phyloP scores from a whole-genome alignment of 208 protist species.

The Phytomonas sp. region DNA sequence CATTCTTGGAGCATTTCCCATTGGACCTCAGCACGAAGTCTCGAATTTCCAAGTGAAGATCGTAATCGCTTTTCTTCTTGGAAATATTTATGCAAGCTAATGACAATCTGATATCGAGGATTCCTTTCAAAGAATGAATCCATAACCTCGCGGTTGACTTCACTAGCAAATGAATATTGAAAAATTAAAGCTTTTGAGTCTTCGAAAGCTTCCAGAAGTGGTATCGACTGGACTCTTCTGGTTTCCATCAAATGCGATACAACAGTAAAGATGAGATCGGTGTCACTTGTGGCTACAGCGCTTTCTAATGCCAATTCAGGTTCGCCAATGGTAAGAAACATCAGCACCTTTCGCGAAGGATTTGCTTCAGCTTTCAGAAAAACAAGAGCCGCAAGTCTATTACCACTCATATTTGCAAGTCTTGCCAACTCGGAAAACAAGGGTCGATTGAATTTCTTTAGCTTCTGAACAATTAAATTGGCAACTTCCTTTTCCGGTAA shows the following conservation, averaged over 20 bases:
- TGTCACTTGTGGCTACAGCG: conserved; percentile 30
- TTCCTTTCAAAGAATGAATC: conserved; percentile 33
- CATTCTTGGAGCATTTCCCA: conserved; percentile 61
- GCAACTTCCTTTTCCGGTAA: conserved; percentile 28
- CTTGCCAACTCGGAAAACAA: conserved; percentile 55
- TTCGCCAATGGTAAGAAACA: conserved; percentile 65
- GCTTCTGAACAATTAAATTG: conserved; percentile 35
- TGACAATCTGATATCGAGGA: conserved; percentile 26
- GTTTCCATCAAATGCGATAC: conserved; percentile 50
- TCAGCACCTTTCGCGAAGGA: conserved; percentile 37
- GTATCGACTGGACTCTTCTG: conserved; percentile 24
- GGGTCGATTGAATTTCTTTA: conserved; percentile 30
- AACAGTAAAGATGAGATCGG: conserved; percentile 62
- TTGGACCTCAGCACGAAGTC: conserved; percentile 14
- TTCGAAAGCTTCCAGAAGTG: conserved; percentile 21
- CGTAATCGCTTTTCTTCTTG: conserved; percentile 29
- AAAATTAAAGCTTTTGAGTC: conserved; percentile 33
- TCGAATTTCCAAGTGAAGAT: conserved; percentile 17
- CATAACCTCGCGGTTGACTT: conserved; percentile 26
- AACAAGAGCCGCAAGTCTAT: conserved; percentile 35
- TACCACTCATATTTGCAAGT: conserved; percentile 37
- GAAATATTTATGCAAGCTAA: conserved; percentile 44
- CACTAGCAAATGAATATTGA: conserved; percentile 34
- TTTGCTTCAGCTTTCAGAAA: conserved; percentile 48
- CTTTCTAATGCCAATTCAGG: conserved; percentile 44